Conservation (phyloP, 164 flowering plant species). For the Magnolia sinica region DNA sequence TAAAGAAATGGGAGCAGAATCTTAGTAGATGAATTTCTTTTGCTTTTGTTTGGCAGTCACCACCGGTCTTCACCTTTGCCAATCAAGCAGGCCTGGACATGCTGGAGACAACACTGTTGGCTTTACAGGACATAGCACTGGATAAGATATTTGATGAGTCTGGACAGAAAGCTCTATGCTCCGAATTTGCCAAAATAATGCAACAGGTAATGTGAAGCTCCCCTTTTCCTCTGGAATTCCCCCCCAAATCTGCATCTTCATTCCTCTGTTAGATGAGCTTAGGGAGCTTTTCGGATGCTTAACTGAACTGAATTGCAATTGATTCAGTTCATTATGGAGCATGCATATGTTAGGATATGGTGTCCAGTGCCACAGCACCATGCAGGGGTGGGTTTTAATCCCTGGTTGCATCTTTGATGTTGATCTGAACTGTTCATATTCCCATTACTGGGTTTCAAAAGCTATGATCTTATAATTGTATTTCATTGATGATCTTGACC, state of each 20-base stretch:
- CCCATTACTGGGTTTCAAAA: no score
- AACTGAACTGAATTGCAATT: neutral
- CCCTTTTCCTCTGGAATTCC: neutral
- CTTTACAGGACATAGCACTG: constrained; percentile 78
- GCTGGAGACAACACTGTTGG: constrained; percentile 88
- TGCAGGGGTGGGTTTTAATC: no score
- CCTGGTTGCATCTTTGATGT: no score
- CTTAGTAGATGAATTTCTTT: neutral
- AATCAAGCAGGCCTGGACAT: constrained; percentile 96
- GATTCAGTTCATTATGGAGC: no score
- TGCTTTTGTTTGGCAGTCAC: constrained; percentile 47
- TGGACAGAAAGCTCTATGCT: constrained; percentile 63
- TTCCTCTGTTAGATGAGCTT: neutral
- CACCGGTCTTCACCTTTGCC: constrained; percentile 83
- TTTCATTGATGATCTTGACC: no score
- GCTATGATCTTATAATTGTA: no score
- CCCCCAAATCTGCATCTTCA: neutral
- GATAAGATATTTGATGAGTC: constrained; percentile 85
- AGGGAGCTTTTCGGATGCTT: neutral
- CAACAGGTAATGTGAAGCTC: constrained; percentile 58
- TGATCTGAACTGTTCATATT: no score
- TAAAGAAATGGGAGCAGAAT: neutral
- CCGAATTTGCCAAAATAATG: constrained; percentile 84
- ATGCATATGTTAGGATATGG: no score
- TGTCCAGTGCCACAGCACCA: no score